Evolutionary conservation across 2,329 filamentous ascomycete genomes (phyloP), one percentile per base, ranked within the genome.

Genomic region (Hypoxylon sp.): DNA sequence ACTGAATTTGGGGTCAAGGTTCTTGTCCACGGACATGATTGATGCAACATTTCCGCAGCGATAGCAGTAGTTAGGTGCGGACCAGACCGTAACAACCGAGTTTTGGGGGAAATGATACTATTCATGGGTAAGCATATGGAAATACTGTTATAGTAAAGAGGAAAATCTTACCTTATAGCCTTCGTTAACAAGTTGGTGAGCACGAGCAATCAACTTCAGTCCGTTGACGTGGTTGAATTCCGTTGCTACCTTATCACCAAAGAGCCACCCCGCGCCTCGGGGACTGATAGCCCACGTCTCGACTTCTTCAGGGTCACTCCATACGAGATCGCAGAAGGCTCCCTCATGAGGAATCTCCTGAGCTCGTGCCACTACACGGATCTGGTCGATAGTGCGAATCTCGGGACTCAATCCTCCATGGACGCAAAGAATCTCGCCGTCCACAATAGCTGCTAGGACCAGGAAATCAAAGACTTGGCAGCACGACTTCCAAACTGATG

Each of bases 401-500:
- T 93, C 93, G 1, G 93, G 93, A 60, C 92, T 94, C 39, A 96
- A 84, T 39, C 93, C 96, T 75, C 96, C 96, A 80, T 99, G 96
- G 32, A 99, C 96, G 79, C 96, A 99, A 77, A 99, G 97, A 68
- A 99, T 97, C 78, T 98, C 94, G 76, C 98, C 93, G 78, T 99
- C 97, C 75, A 99, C 97, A 72, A 99, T 97, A 69, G 97, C 97
- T 62, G 93, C 96, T 21, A 99, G 87, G 2, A 97, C 97, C 31
- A 99, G 88, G 80, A 97, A 99, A 80, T 99, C 96, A 80, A 99
- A 99, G 82, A 99, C 97, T 79, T 99, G 96, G 71, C 96, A 99
- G 81, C 98, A 99, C 65, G 97, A 96, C 81, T 99, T 97, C 96
- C 96, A 99, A n/a, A 99, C 96, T 53, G 97, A 98, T 11, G 96